phyloP scores from a whole-genome alignment of 2,329 filamentous ascomycete species.

The Scorias spongiosa region DNA sequence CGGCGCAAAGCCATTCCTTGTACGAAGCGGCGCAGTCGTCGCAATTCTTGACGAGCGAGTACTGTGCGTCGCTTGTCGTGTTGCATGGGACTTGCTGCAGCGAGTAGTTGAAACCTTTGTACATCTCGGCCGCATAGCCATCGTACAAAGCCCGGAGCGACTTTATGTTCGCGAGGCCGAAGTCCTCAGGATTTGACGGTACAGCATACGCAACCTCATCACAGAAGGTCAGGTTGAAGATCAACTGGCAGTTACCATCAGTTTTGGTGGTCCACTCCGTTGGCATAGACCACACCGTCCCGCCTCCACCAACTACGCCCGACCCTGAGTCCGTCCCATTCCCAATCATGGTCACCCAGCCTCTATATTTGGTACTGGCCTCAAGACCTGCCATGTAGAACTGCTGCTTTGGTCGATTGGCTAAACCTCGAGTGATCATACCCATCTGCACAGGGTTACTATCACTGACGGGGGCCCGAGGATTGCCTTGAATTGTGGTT shows the following conservation, averaged over 20 bases:
- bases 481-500: slow-evolving; percentile 43
- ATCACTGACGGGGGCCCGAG: slow-evolving; percentile 29
- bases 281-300: slow-evolving; percentile 49
- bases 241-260: slow-evolving; percentile 70
- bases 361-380: slow-evolving; percentile 53
- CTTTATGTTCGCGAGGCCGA: slow-evolving; percentile 36
- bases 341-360: slow-evolving; percentile 51
- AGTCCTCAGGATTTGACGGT: slow-evolving; percentile 56
- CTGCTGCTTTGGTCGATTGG: slow-evolving; percentile 64
- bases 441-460: slow-evolving; percentile 28
- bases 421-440: slow-evolving; percentile 54
- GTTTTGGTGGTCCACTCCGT: slow-evolving; percentile 66
- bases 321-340: slow-evolving; percentile 38
- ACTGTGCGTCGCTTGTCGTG: slow-evolving; percentile 54
- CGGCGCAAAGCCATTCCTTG: slow-evolving; percentile 88
- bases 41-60: slow-evolving; percentile 68
- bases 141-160: slow-evolving; percentile 64
- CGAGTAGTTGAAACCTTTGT: slow-evolving; percentile 63
- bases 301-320: slow-evolving; percentile 53
- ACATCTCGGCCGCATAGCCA: slow-evolving; percentile 51
- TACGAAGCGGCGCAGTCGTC: slow-evolving; percentile 64
- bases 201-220: slow-evolving; percentile 80
- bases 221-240: slow-evolving; percentile 82
- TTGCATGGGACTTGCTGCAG: slow-evolving; percentile 78
- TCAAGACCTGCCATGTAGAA: slow-evolving; percentile 72